A percentile compares a stretch with the other conserved stretches of the same genome.
These are phyloP conservation scores for Coccomyxa sp. DNA, from an alignment of 139 green algal species.

Conservation along the genomic window DNA sequence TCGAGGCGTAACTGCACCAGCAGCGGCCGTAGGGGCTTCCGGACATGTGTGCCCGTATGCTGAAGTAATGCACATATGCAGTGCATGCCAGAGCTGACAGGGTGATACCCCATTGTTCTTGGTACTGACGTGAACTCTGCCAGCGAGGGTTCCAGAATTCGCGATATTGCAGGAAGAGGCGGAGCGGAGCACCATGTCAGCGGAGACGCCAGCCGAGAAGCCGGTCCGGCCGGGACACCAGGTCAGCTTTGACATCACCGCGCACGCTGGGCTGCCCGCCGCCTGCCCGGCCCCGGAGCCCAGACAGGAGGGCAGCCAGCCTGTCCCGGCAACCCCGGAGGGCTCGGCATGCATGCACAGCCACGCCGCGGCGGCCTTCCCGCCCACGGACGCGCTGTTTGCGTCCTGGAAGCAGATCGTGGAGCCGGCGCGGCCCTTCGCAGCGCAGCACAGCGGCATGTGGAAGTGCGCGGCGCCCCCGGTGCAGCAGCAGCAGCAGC, in stretches of 20 bases:
- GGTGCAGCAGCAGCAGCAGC: too few relatives aligned
- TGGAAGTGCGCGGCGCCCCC: slow-evolving; percentile 31
- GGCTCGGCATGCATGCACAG: too few relatives aligned
- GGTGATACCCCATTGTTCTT: neutral
- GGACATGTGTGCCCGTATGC: too few relatives aligned
- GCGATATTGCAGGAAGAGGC: neutral
- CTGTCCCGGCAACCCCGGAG: too few relatives aligned
- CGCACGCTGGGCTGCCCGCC: neutral
- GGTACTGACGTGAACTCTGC: neutral
- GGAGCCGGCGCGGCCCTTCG: too few relatives aligned
- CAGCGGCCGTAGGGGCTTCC: too few relatives aligned
- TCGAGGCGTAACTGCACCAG: neutral
- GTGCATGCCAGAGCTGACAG: neutral
- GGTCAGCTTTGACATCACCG: neutral
- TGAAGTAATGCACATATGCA: neutral
- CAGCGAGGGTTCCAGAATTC: neutral
- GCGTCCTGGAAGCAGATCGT: too few relatives aligned
- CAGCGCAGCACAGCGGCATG: slow-evolving; percentile 70
- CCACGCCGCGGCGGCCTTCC: too few relatives aligned
- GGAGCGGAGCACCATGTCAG: neutral
- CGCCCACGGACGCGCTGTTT: too few relatives aligned
- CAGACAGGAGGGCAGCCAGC: too few relatives aligned
- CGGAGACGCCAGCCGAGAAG: neutral
- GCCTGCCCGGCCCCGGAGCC: too few relatives aligned
- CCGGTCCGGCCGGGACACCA: neutral